Percentiles rank a stretch among this genome's conserved stretches.
These are phyloP conservation scores for Dictyostelium intermedium DNA, from an alignment of 78 protist genomes.

Conservation along the genomic window DNA sequence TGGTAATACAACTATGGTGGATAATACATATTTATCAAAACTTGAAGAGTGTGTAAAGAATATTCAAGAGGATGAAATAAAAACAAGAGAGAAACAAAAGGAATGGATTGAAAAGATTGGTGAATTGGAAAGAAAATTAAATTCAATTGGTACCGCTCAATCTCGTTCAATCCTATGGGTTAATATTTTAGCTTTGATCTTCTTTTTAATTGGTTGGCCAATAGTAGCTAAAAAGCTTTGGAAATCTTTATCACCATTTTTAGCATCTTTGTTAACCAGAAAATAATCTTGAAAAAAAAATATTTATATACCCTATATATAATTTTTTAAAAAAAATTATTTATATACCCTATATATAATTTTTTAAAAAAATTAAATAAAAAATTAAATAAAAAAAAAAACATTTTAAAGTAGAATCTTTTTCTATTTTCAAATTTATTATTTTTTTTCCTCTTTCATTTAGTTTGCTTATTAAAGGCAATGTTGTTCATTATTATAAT, in stretches of 20 bases:
- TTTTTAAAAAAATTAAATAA: too few species aligned
- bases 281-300: neutral
- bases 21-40: constrained; percentile 11
- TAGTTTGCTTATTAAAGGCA: too few species aligned
- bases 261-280: neutral
- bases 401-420: too few species aligned
- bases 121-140: constrained; percentile 32
- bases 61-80: constrained; percentile 54
- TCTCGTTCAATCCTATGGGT: constrained; percentile 29
- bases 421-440: too few species aligned
- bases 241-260: constrained; percentile 5
- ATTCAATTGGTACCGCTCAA: neutral
- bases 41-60: constrained; percentile 67
- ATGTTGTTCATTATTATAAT: too few species aligned
- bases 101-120: constrained; percentile 26
- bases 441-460: too few species aligned
- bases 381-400: too few species aligned
- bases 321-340: neutral
- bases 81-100: constrained; percentile 54
- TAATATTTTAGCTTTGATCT: constrained; percentile 29
- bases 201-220: constrained; percentile 74
- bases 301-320: neutral
- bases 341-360: too few species aligned
- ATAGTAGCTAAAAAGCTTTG: constrained; percentile 41
- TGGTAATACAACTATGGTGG: neutral